Base-by-base conservation (phyloP, 371 early-diverging fungal genomes). In the Synchytrium microbalum region DNA sequence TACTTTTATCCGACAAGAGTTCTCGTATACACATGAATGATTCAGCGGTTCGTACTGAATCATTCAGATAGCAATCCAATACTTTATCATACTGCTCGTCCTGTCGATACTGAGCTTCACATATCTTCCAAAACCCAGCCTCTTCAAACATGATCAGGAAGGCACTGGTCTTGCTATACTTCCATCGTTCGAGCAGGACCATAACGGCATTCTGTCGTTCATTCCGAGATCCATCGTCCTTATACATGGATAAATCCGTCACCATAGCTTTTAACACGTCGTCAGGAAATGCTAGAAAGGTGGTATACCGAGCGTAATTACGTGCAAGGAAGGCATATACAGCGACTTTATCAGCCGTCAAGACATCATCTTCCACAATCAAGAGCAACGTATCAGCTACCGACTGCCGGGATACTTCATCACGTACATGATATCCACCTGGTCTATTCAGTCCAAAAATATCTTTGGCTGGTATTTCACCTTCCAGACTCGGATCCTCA, bases 131-230 rank as follows among this genome's bases (percentile, higher is more conserved):
- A 67, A 89, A 86, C 0, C 84, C 82, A 3, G 85, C 86, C 28
- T 81, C 73, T 67, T 86, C 84, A 64, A 85, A 90, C 16, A 82
- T 64, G 1, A 69, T 32, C 32, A 84, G 72, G 70, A 87, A 79
- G 24, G 72, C 72, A 10, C 80, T 79, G 31, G 82, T 78, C 55
- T 87, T 83, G 14, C 2, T 29, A 19, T 63, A 32, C 23, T 64
- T 52, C 25, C 51, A 60, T 5, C 58, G 32, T 10, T 63, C 64
- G 51, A 91, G 67, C 1, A 91, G 62, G 8, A 79, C 80, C 67
- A 86, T 79, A 0, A 90, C 81, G 0, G 89, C 89, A 19, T 71
- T 59, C 61, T 92, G 84, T 0, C 92, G 80, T 61, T 86, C 88
- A 24, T 80, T 75, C 8, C 81, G 76, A 0, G 85, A 82, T 16